phyloP scores from a whole-genome alignment of 2,329 filamentous ascomycete genomes.

The Colletotrichum tanaceti region DNA sequence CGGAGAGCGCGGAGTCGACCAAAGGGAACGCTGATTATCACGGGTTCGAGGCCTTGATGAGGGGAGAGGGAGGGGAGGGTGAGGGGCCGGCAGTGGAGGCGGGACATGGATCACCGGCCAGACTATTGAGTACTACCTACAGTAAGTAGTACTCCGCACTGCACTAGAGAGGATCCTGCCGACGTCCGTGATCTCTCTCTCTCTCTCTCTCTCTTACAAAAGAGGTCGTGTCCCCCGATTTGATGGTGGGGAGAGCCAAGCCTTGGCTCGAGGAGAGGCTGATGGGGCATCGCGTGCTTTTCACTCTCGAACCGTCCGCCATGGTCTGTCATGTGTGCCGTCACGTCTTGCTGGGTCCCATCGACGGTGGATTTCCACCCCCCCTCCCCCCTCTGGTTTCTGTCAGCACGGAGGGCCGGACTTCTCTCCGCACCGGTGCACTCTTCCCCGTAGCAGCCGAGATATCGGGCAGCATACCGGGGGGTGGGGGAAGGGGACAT shows the following conservation, averaged over 20 bases:
- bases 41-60: not conserved
- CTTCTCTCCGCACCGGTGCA: not conserved
- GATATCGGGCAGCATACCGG: constrained; percentile 7
- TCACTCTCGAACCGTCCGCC: not conserved
- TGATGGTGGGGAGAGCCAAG: not conserved
- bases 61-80: not conserved
- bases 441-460: constrained; percentile 2
- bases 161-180: not conserved
- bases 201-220: too few species aligned
- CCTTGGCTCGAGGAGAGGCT: not conserved
- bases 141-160: not conserved
- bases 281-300: constrained; percentile 5
- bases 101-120: not conserved
- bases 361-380: not conserved
- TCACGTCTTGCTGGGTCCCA: not conserved
- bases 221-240: not conserved
- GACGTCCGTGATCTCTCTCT: not conserved
- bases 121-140: too few species aligned
- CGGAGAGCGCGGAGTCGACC: constrained; percentile 6
- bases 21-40: constrained; percentile 8
- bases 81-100: constrained; percentile 14
- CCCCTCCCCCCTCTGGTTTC: too few species aligned
- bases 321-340: constrained; percentile 8
- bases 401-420: constrained; percentile 2
- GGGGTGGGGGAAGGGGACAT: too few species aligned